Base-by-base conservation (phyloP, 805 yeast species). In the Yarrowia bubula region DNA sequence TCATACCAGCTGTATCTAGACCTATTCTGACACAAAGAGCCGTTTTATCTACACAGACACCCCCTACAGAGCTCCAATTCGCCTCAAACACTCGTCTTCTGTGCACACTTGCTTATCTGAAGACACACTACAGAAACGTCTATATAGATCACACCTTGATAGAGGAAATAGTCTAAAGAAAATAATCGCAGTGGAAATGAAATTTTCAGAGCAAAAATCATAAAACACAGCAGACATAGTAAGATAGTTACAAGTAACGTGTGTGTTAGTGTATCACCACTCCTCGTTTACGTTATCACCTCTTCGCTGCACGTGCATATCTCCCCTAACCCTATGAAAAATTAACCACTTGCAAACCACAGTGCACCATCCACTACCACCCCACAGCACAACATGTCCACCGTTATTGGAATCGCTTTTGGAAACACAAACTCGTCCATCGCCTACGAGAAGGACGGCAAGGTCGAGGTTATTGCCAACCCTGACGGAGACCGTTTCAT, bases 401-500 rank as follows among this genome's bases (percentile, higher is more conserved):
- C 89, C 71, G 89, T 91, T 71, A 89, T 95, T 77, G 99, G 99
- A 78, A 85, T 95, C 76, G 87, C 97, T 47, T 93, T 95, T 77
- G 99, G 99, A 77, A 95, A 95, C 85, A 88, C 96, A 57, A 85
- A 96, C 67, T 89, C 98, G 58, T 90, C 98, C 67, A 92, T 95
- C 76, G 98, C 98, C 58, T 90, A 87, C 73, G 89, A 92, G 70
- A 73, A 71, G 65, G 98, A 93, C 73, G 98, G 97, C 68, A 89
- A 88, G 76, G 95, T 91, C 69, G 98, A 95, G 75, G 96, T 95
- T 70, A 93, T 95, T 76, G 99, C 99, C 71, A 93, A 95, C 85
- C 97, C 96, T 71, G 99, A 95, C 75, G 99, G 99, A 77, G 98
- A 95, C 80, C 90, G 98, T 81, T 84, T 93, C 67, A 95, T 95